Base-by-base conservation (phyloP, 1,284 basidiomycete genomes). In the Cutaneotrichosporon mucoides region DNA sequence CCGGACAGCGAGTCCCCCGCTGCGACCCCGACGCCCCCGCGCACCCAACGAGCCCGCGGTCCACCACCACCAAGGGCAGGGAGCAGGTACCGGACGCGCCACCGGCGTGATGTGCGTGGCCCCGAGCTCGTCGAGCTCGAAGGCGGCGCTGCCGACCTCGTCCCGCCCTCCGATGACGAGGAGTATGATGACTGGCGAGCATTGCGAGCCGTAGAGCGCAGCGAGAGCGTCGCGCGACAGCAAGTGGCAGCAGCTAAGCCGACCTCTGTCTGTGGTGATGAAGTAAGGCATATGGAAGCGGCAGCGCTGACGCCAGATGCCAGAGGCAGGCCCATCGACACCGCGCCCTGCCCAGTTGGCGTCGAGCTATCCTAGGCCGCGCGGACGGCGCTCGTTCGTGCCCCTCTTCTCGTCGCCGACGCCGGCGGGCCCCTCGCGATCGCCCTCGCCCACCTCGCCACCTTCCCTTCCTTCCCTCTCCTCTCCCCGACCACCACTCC, bases 141-240 rank as follows among this genome's bases (percentile, higher is more conserved):
- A 40, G 62, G 62, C 8, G 64, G 63, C 6, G 60, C 53, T 4
- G 57, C 55, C 7, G 72, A 75, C 53, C 59, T 74, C 36, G 67
- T 76, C 1, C 71, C 72, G 1, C 75, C 75, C 2, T 67, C 63
- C 12, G 73, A 74, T 34, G 72, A 74, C 13, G 75, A 75, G 8
- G 75, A 76, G 62, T 75, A 69, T 45, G 72, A 73, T 38, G 61
- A 52, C 4, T 76, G 75, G 75, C 60, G 52, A 16, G 66, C 53
- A 5, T 48, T 59, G n/a, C 47, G 58, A 24, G 58, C 53, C 2
- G 58, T 59, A 3, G 53, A 59, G 48, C 15, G 58, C 1, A 11
- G 33, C 2, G 52, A 54, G 15, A 36, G 38, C 16, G 51, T 36
- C 48, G 40, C 38, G 51, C 46, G 10, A 33, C 5, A 13, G 6